Conservation (phyloP, 345 rosid genomes). For the Barbarea vulgaris region DNA sequence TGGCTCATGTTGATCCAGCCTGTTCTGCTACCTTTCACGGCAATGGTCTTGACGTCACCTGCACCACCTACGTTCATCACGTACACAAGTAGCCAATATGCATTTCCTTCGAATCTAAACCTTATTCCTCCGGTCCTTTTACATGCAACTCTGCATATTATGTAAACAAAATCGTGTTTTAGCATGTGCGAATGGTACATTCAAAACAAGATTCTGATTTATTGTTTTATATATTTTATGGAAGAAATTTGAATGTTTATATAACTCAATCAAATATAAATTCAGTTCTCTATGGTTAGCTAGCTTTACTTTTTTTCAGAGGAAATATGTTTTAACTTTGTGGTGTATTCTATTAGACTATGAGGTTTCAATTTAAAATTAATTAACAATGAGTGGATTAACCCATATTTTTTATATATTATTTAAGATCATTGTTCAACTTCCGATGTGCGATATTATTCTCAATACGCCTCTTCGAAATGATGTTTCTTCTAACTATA, state of each 20-base stretch:
- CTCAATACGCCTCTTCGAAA: too few species aligned
- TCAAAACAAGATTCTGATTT: neutral
- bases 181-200: neutral
- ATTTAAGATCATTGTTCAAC: too few species aligned
- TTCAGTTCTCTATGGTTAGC: neutral
- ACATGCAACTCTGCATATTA: conserved; percentile 55
- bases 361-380: too few species aligned
- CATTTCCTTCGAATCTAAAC: conserved; percentile 54
- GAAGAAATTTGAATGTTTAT: neutral
- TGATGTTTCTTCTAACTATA: too few species aligned
- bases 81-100: conserved; percentile 63
- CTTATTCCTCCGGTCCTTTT: conserved; percentile 50
- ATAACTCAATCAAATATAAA: neutral
- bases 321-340: too few species aligned
- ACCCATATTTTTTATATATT: too few species aligned
- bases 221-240: neutral
- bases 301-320: neutral
- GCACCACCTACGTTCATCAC: conserved; percentile 80
- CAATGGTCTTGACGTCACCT: conserved; percentile 56
- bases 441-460: too few species aligned
- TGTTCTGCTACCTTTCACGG: conserved; percentile 73
- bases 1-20: conserved; percentile 88
- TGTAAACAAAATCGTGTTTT: neutral
- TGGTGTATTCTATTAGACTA: too few species aligned
- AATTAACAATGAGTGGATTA: too few species aligned